Base-by-base conservation (phyloP, 805 yeast genomes). In the Alloascoidea africana region DNA sequence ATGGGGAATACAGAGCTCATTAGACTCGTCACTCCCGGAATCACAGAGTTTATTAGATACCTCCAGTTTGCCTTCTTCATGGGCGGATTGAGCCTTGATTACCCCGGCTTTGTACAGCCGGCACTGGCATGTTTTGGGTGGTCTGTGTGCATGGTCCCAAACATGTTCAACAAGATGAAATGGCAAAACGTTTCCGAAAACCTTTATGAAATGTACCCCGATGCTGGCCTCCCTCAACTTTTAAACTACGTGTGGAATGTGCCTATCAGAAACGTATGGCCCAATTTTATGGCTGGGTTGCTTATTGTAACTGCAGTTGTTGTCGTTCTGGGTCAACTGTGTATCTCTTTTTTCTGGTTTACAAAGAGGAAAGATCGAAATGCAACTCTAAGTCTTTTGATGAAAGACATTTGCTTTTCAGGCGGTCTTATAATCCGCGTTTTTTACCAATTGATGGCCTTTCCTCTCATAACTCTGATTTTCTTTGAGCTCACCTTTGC, bases 101-200 rank as follows among this genome's bases (percentile, higher is more conserved):
- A 70, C 45, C 85, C 86, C 0, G 82, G 79, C 0, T 74, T 69
- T 47, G 70, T 65, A 41, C 78, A 67, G 42, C 79, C 79, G 0
- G 50, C 70, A 11, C 51, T 73, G 35, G 58, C 72, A 2, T 54
- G 63, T 13, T 47, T 70, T 14, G 53, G 70, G 14, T 76, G 84
- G 84, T 56, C 68, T n/a, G 30, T 23, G n/a, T n/a, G n/a, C n/a
- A 8, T 23, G n/a, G 8, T 23, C n/a, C 30, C 30, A 8, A 23
- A 23, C 8, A 23, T 23, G 8, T 23, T 23, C n/a, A 8, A 23
- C n/a, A n/a, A n/a, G n/a, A n/a, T n/a, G n/a, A n/a, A n/a, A n/a
- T n/a, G n/a, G n/a, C n/a, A n/a, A n/a, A n/a, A 23, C n/a, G 30
- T 23, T 8, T 8, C 8, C n/a, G n/a, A 23, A 8, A n/a, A 23